Percentiles rank a stretch among this genome's conserved stretches.
Evolutionary conservation across 2,329 filamentous ascomycete species (phyloP).

Genomic region (Didymella glomerata): DNA sequence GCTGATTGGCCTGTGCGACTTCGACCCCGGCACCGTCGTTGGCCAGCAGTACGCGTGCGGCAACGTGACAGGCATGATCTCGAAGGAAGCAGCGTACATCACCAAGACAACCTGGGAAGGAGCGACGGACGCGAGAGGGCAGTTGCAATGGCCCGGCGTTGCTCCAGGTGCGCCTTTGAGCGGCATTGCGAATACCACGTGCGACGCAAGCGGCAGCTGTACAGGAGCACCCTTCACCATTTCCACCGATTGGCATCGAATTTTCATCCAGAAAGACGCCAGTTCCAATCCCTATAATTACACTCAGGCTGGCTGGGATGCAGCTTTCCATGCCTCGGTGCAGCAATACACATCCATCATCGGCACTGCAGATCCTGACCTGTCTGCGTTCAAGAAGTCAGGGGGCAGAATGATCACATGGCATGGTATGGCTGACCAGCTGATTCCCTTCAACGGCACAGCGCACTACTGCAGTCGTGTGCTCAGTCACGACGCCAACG

Average conservation of each 20-base stretch:
- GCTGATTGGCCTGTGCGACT: slow-evolving; percentile 32
- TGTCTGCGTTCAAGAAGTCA: slow-evolving; percentile 28
- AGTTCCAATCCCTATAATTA: slow-evolving; percentile 12
- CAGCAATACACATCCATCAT: slow-evolving; percentile 29
- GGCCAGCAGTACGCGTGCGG: slow-evolving; percentile 14
- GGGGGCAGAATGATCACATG: slow-evolving; percentile 38
- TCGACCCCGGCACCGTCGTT: slow-evolving; percentile 25
- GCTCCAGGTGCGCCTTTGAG: slow-evolving; percentile 5
- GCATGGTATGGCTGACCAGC: slow-evolving; percentile 31
- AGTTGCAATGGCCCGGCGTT: slow-evolving; percentile 12
- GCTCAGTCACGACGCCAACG: slow-evolving; percentile 19
- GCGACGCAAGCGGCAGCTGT: slow-evolving; percentile 22
- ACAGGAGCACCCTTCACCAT: neutral
- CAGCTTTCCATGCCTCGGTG: slow-evolving; percentile 14
- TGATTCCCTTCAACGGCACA: slow-evolving; percentile 23
- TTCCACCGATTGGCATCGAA: slow-evolving; percentile 20
- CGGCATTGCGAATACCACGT: slow-evolving; percentile 15
- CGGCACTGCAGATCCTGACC: slow-evolving; percentile 26
- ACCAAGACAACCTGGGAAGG: slow-evolving; percentile 25
- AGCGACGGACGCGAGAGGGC: slow-evolving; percentile 16
- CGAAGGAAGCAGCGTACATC: slow-evolving; percentile 9
- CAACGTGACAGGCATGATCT: slow-evolving; percentile 6
- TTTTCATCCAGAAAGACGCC: slow-evolving; percentile 28
- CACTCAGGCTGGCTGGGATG: slow-evolving; percentile 6
- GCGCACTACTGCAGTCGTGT: slow-evolving; percentile 28